Evolutionary conservation across 495 filamentous ascomycete species (phyloP), one percentile per base, ranked within the genome.

Genomic region (Aspergillus avenaceus): DNA sequence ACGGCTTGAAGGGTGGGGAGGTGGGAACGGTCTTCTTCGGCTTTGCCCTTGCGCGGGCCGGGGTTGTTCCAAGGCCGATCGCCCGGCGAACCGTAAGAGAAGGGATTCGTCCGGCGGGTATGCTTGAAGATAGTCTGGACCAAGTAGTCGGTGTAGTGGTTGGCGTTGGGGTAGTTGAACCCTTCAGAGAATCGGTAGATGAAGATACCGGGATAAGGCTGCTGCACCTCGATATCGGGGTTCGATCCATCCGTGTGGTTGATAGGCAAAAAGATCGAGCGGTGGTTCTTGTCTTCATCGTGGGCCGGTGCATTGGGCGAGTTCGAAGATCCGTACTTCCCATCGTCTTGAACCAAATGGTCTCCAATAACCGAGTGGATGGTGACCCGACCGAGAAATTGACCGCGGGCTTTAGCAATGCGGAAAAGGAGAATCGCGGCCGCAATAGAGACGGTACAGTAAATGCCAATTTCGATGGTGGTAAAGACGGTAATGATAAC

Each of bases 1-100:
- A 98, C 76, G 32, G 93, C 92, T 61, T 91, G 91, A 40, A 97
- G 80, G 0, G 84, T 88, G 4, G 93, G 88, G 2, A 84, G 74
- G 43, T 75, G 58, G n/a, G 75, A 65, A 36, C 73, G 59, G n/a
- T 77, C 71, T 7, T 74, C 68, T 12, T 69, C 55, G 2, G 69
- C 52, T 55, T 82, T 65, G 49, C 83, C 82, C 47, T 75, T 77
- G 28, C 80, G 79, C 29, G 90, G 87, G 27, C 90, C 93, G 0
- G 93, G 87, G 61, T 97, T 86, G 63, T 97, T 97, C 93, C 93
- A 98, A 5, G 93, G 91, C 1, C 95, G 83, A 61, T 98, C 95
- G 23, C 93, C 93, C 3, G 72, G 78, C 8, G 76, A 80, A 2
- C 67, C 63, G 56, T 82, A 91, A 1, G 74, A 64, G 29, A 80